Evolutionary conservation across 768 basidiomycete species (phyloP).

Genomic region (Tylopilus subfusipes): DNA sequence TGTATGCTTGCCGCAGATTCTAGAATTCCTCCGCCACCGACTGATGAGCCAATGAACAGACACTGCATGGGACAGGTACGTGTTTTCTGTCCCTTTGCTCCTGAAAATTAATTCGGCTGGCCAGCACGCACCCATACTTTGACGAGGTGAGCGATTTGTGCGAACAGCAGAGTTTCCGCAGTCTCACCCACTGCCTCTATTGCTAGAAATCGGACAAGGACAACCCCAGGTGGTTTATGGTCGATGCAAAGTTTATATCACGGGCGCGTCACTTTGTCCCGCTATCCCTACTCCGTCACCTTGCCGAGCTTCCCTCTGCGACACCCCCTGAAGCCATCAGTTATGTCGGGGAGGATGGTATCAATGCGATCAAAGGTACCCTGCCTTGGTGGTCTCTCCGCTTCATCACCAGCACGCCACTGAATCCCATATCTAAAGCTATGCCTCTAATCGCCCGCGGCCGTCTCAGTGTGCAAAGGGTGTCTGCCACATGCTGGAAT

Average conservation of each 20-base stretch:
- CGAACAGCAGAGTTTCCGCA: background rate
- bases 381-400: conserved; percentile 11
- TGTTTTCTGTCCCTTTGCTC: conserved; percentile 4
- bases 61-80: conserved; percentile 87
- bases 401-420: background rate
- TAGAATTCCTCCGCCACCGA: background rate
- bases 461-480: conserved; percentile 84
- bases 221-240: conserved; percentile 92
- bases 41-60: conserved; percentile 42
- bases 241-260: conserved; percentile 65
- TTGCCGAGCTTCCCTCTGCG: conserved; percentile 42
- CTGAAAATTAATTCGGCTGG: conserved; percentile 7
- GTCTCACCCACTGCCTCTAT: background rate
- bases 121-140: conserved; percentile 73
- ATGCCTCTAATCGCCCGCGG: conserved; percentile 83
- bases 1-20: conserved; percentile 45
- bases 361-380: conserved; percentile 61
- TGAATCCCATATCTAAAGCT: conserved; percentile 34
- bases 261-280: conserved; percentile 74
- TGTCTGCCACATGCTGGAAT: conserved; percentile 61
- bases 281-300: conserved; percentile 64
- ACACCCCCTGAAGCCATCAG: conserved; percentile 50
- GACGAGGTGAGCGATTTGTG: conserved; percentile 50
- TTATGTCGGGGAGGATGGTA: conserved; percentile 64
- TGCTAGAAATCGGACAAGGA: conserved; percentile 71